A percentile compares a stretch with the other conserved stretches of the same genome.
These are phyloP conservation scores for Persicaria tinctoria DNA, from an alignment of 148 eudicot genomes.

Conservation along the genomic window DNA sequence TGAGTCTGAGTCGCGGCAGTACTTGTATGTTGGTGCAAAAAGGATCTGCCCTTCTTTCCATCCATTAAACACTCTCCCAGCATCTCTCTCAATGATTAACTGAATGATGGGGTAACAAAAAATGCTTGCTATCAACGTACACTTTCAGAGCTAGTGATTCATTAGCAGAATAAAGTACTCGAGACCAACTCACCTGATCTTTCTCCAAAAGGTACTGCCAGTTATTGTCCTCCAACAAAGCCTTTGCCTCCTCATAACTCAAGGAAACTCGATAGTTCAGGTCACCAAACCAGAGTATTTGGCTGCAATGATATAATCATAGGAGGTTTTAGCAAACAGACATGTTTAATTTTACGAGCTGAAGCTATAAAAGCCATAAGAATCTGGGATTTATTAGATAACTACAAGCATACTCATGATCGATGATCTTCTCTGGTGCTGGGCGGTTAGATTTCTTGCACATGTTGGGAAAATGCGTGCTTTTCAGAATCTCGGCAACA, in stretches of 20 bases:
- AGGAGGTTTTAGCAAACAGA: neutral
- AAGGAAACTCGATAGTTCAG: constrained; percentile 71
- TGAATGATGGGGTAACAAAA: constrained; percentile 11
- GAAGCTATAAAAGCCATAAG: neutral
- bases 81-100: constrained; percentile 51
- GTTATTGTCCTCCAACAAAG: constrained; percentile 48
- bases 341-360: neutral
- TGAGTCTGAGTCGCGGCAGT: constrained; percentile 68
- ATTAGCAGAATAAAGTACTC: neutral
- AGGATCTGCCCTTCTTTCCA: constrained; percentile 62
- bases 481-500: constrained; percentile 72
- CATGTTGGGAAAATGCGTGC: constrained; percentile 51
- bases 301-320: constrained; percentile 31
- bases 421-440: constrained; percentile 62
- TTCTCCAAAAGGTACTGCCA: constrained; percentile 67
- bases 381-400: constrained; percentile 17
- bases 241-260: constrained; percentile 72
- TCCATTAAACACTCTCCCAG: constrained; percentile 63
- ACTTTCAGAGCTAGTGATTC: too few relatives aligned
- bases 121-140: neutral
- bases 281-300: constrained; percentile 84
- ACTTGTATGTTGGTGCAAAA: constrained; percentile 85
- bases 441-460: constrained; percentile 46
- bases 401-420: constrained; percentile 81
- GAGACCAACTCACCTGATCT: constrained; percentile 60